These are phyloP conservation scores for Nitzschia sp. DNA, from an alignment of 108 stramenopile genomes.

Conservation along the genomic window DNA sequence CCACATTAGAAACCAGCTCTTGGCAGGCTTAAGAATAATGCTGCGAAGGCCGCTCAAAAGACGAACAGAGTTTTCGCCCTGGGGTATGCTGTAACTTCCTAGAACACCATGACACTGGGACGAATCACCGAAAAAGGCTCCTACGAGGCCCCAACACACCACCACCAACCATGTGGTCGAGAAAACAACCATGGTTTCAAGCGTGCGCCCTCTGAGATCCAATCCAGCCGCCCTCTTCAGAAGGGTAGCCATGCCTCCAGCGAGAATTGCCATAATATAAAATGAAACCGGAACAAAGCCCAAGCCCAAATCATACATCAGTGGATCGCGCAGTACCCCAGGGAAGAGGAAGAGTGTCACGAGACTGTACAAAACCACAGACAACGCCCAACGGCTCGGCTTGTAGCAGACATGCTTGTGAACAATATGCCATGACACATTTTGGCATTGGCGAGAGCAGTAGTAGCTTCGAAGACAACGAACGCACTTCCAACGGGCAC, in stretches of 20 bases:
- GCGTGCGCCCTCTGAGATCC: conserved; percentile 77
- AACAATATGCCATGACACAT: conserved; percentile 92
- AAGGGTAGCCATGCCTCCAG: conserved; percentile 67
- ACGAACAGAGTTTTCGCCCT: neutral
- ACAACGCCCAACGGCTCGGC: conserved; percentile 74
- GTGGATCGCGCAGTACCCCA: conserved; percentile 70
- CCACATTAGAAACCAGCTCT: conserved; percentile 48
- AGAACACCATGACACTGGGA: conserved; percentile 57
- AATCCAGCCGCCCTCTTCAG: conserved; percentile 64
- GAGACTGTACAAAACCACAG: conserved; percentile 64
- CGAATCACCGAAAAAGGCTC: conserved; percentile 74
- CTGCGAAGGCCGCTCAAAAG: conserved; percentile 18
- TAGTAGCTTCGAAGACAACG: conserved; percentile 88
- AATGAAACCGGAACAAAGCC: conserved; percentile 68
- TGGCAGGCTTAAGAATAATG: conserved; percentile 34
- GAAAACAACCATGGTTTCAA: conserved; percentile 67
- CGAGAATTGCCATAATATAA: conserved; percentile 70
- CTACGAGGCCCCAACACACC: conserved; percentile 70
- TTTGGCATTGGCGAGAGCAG: conserved; percentile 90
- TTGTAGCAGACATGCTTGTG: conserved; percentile 95
- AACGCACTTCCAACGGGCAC: conserved; percentile 92
- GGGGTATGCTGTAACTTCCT: conserved; percentile 19
- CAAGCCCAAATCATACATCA: conserved; percentile 75
- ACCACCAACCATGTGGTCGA: conserved; percentile 62
- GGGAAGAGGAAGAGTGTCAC: conserved; percentile 55